Evolutionary conservation across 148 eudicot species (phyloP), one percentile per base, ranked within the genome.

Genomic region (Arbutus unedo): DNA sequence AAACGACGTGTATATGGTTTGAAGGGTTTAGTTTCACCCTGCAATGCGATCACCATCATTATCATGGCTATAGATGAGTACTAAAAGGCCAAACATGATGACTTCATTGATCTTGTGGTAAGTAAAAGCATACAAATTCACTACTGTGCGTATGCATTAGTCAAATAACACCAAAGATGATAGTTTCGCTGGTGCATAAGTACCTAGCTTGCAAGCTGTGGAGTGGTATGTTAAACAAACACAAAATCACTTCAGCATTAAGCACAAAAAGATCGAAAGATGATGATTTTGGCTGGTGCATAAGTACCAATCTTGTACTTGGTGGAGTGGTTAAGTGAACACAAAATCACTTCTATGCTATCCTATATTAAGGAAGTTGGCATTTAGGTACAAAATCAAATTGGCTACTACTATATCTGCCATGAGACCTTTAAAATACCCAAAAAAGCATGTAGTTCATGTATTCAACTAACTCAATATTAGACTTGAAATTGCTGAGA

Each of bases 11-110:
- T 92, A 74, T 90, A 95, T 73, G 98, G 98, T 89, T 93, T 93
- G 82, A 95, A 95, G 13, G 98, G 98, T 80, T 88, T 84, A 41
- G 82, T 74, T 88, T 95, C 98, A 76, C 97, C 97, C 97, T 94
- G 91, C 85, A 85, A 85, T 38, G 71, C 16, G 48, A 77, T 44
- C 77, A 62, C 68, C 55, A 6, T 7, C 71, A 48, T 79, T 57
- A 57, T 83, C 66, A 62, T 62, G 77, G 67, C 41, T 43, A 60
- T 41, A 50, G 49, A 5, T n/a, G 49, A 15, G 47, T 15, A 23
- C 19, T 2, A 15, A 14, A 0, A 51, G 38, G 8, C 13, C n/a
- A 60, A 25, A 49, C 8, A 15, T 7, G 43, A 55, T 25, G 5
- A 13, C 3, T 77, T 77, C 21, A 5, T 2, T 21, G 54, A 64